Evolutionary conservation across 768 basidiomycete genomes (phyloP).

Genomic region (Collybia sordida): DNA sequence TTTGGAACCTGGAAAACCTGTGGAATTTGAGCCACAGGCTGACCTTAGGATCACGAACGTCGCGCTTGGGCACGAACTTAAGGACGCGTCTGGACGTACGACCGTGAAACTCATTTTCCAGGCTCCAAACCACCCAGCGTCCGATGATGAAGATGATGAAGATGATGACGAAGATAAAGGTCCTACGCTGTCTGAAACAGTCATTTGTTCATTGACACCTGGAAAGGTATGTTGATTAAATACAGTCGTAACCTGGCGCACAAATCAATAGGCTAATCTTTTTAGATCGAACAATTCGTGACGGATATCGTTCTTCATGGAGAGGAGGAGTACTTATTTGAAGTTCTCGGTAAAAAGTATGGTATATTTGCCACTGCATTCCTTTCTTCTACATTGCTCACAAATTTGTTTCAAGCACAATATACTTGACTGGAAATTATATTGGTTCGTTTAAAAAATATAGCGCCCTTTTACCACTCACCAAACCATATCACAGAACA

Average conservation of each 20-base stretch:
- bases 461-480: too few relatives aligned
- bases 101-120: conserved; percentile 67
- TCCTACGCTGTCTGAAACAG: conserved; percentile 37
- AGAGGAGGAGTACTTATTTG: conserved; percentile 64
- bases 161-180: conserved; percentile 22
- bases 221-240: conserved; percentile 58
- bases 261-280: conserved; percentile 3
- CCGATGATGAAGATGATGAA: conserved; percentile 42
- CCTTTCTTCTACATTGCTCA: neutral
- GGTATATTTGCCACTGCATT: conserved; percentile 11
- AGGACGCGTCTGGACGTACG: conserved; percentile 57
- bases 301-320: conserved; percentile 71
- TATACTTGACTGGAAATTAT: conserved; percentile 85
- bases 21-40: conserved; percentile 56
- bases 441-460: conserved; percentile 48
- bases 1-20: conserved; percentile 56
- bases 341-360: conserved; percentile 82
- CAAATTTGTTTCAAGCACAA: conserved; percentile 39
- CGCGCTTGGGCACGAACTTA: conserved; percentile 73
- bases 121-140: conserved; percentile 31
- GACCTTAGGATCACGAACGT: conserved; percentile 83
- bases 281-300: conserved; percentile 74
- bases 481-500: conserved; percentile 44
- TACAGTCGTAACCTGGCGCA: too few relatives aligned
- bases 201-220: conserved; percentile 79